A percentile compares a stretch with the other conserved stretches of the same genome.
phyloP scores from a whole-genome alignment of 2,329 filamentous ascomycete species.

The Epichloe scottii region DNA sequence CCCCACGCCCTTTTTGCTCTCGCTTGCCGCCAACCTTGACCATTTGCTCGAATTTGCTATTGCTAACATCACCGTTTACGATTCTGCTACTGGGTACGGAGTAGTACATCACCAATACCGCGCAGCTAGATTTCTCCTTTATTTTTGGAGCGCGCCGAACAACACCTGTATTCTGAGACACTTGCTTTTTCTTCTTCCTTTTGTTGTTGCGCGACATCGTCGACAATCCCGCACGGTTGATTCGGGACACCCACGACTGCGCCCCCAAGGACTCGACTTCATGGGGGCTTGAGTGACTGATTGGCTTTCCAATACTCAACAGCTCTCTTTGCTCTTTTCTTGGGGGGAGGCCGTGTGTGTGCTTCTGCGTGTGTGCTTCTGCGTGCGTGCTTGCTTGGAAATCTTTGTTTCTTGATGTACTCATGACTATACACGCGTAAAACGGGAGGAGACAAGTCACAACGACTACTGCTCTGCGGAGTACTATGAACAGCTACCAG shows the following conservation, averaged over 20 bases:
- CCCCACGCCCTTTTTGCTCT: not conserved
- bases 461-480: not conserved
- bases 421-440: conserved; percentile 12
- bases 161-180: not conserved
- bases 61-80: not conserved
- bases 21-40: not conserved
- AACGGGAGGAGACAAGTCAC: conserved; percentile 2
- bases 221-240: not conserved
- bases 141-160: not conserved
- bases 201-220: not conserved
- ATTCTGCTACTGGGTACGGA: not conserved
- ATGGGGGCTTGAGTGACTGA: conserved; percentile 5
- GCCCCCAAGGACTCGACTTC: not conserved
- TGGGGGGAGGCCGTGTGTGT: not conserved
- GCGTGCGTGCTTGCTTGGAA: not conserved
- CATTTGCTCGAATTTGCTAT: not conserved
- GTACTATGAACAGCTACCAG: conserved; percentile 27
- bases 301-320: conserved; percentile 1
- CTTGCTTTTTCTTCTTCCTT: not conserved
- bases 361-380: too few species aligned
- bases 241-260: not conserved
- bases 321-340: conserved; percentile 1
- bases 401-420: conserved; percentile 9
- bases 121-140: not conserved
- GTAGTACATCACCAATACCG: not conserved